Evolutionary conservation across 768 basidiomycete species (phyloP).

Genomic region (Agrocybe praecox): DNA sequence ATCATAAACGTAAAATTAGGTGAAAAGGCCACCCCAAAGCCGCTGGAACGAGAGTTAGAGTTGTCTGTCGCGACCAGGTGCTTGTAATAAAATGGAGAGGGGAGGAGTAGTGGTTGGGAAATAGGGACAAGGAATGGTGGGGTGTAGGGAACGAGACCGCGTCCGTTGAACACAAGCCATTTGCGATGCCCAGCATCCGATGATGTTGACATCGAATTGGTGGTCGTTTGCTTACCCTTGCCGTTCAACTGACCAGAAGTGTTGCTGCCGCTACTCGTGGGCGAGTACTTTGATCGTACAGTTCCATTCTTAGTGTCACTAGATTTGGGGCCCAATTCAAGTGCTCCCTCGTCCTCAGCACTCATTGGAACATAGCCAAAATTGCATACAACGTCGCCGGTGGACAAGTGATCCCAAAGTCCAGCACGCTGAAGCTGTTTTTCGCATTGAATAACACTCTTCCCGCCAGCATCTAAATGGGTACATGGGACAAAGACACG

Average conservation of each 20-base stretch:
- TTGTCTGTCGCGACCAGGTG: slow-evolving; percentile 54
- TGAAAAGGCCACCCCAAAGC: neutral
- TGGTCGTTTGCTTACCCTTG: slow-evolving; percentile 1
- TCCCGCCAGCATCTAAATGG: slow-evolving; percentile 43
- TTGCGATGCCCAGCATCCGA: slow-evolving; percentile 24
- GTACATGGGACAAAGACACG: slow-evolving; percentile 78
- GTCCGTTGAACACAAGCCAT: slow-evolving; percentile 81
- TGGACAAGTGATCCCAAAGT: slow-evolving; percentile 75
- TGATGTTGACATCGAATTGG: slow-evolving; percentile 5
- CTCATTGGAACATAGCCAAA: slow-evolving; percentile 71
- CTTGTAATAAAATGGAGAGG: slow-evolving; percentile 76
- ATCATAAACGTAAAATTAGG: slow-evolving; percentile 39
- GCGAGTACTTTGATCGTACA: neutral
- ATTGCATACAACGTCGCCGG: slow-evolving; percentile 80
- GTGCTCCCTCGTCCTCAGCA: slow-evolving; percentile 25
- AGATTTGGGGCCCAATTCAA: slow-evolving; percentile 4
- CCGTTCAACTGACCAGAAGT: neutral
- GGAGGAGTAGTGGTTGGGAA: slow-evolving; percentile 59
- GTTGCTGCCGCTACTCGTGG: slow-evolving; percentile 2
- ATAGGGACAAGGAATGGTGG: slow-evolving; percentile 60
- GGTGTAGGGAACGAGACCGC: slow-evolving; percentile 58
- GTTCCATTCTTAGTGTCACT: neutral
- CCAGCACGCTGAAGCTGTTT: slow-evolving; percentile 67
- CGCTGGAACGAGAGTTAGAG: neutral
- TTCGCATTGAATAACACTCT: slow-evolving; percentile 60